These are phyloP conservation scores for Pleurotus tuber-regium DNA, from an alignment of 768 basidiomycete genomes.

Conservation along the genomic window DNA sequence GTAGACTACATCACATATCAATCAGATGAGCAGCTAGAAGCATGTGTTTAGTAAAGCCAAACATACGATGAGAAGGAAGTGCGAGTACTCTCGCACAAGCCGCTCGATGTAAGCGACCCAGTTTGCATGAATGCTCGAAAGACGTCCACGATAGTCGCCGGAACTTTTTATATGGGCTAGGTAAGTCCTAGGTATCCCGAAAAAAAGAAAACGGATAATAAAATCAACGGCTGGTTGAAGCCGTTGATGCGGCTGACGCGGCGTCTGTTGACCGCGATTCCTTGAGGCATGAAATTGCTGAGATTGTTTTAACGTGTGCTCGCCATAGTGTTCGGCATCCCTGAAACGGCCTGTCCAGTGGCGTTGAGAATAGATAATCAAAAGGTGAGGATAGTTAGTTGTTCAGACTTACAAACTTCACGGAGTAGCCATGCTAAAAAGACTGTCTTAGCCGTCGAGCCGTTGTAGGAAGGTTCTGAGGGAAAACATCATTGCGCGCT, in stretches of 20 bases:
- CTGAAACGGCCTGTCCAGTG: constrained; percentile 35
- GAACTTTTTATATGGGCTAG: constrained; percentile 47
- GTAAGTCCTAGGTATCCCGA: constrained; percentile 54
- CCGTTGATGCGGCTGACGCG: constrained; percentile 20
- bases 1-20: constrained; percentile 30
- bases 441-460: constrained; percentile 38
- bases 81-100: constrained; percentile 52
- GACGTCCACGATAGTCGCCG: constrained; percentile 47
- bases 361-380: background rate
- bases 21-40: no score
- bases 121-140: constrained; percentile 41
- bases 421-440: constrained; percentile 51
- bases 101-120: constrained; percentile 51
- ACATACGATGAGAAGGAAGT: constrained; percentile 55
- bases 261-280: constrained; percentile 14
- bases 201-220: constrained; percentile 43
- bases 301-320: constrained; percentile 33
- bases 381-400: no score
- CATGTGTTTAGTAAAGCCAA: background rate
- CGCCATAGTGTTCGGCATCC: constrained; percentile 42
- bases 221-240: constrained; percentile 30
- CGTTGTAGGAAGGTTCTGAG: constrained; percentile 28
- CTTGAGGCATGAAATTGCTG: constrained; percentile 18
- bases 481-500: no score
- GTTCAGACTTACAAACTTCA: constrained; percentile 39